These are phyloP conservation scores for Tympanopsis confertula DNA, from an alignment of 2,329 filamentous ascomycete genomes.

Conservation along the genomic window DNA sequence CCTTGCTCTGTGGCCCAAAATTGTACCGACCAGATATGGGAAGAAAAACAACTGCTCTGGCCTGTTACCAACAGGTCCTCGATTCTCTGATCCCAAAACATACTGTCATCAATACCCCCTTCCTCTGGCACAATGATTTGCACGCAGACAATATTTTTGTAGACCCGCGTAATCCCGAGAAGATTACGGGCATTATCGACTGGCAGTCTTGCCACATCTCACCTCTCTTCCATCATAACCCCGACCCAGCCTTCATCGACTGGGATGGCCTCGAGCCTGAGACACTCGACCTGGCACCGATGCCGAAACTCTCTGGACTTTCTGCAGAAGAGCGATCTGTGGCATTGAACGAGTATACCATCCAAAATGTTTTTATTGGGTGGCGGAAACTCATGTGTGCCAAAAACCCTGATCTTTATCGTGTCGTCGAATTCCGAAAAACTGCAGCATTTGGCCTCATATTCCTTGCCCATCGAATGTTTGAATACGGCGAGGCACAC, in stretches of 20 bases:
- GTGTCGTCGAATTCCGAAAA: conserved; percentile 10
- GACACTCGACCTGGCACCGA: conserved; percentile 11
- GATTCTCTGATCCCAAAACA: conserved; percentile 9
- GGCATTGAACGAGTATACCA: conserved; percentile 12
- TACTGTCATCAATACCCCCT: conserved; percentile 7
- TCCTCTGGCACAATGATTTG: conserved; percentile 4
- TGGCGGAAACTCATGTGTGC: conserved; percentile 14
- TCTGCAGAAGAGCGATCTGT: conserved; percentile 10
- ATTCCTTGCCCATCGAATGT: conserved; percentile 15
- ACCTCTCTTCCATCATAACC: conserved; percentile 14
- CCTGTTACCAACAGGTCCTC: background rate
- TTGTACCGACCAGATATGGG: background rate
- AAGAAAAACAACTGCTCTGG: background rate
- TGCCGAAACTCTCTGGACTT: conserved; percentile 11
- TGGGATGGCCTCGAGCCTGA: conserved; percentile 14
- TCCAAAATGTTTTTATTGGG: conserved; percentile 11
- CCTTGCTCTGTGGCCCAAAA: background rate
- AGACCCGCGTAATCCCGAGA: conserved; percentile 12
- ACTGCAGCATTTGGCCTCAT: conserved; percentile 13
- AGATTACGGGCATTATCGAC: conserved; percentile 16
- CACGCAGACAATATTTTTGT: conserved; percentile 13
- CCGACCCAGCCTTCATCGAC: conserved; percentile 13
- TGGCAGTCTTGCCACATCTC: conserved; percentile 16
- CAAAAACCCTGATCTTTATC: conserved; percentile 13
- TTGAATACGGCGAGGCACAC: conserved; percentile 16